These are phyloP conservation scores for Ophiosphaerella herpotricha DNA, from an alignment of 2,329 filamentous ascomycete species.

Conservation along the genomic window DNA sequence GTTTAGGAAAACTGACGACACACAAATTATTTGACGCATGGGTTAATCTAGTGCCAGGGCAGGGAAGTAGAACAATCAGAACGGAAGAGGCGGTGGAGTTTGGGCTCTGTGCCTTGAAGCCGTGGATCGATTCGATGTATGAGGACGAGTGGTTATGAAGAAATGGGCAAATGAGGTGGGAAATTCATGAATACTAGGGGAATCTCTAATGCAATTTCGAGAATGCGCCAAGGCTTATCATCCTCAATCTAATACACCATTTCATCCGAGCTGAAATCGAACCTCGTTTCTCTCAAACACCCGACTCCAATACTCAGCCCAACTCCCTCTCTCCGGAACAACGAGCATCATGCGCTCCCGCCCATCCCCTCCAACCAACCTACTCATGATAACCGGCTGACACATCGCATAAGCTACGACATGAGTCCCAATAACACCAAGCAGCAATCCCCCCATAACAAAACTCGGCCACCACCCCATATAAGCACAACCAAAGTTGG, in stretches of 20 bases:
- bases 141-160: background rate
- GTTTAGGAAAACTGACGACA: slow-evolving; percentile 66
- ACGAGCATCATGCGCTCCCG: background rate
- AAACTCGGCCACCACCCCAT: background rate
- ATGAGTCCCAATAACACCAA: background rate
- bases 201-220: no score
- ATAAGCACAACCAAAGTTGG: background rate
- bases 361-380: background rate
- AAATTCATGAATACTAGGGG: no score
- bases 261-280: no score
- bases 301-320: background rate
- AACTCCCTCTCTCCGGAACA: background rate
- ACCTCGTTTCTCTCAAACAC: no score
- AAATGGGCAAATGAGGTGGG: background rate
- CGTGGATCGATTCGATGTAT: slow-evolving; percentile 35
- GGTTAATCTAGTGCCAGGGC: slow-evolving; percentile 79
- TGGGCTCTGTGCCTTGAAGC: slow-evolving; percentile 70
- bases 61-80: slow-evolving; percentile 80
- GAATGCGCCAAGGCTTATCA: no score
- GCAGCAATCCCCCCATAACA: background rate
- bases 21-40: slow-evolving; percentile 80
- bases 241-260: no score
- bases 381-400: background rate
- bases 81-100: slow-evolving; percentile 85
- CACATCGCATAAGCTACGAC: background rate